Base-by-base conservation (phyloP, 352 stramenopile genomes). In the Phytophthora pistaciae region DNA sequence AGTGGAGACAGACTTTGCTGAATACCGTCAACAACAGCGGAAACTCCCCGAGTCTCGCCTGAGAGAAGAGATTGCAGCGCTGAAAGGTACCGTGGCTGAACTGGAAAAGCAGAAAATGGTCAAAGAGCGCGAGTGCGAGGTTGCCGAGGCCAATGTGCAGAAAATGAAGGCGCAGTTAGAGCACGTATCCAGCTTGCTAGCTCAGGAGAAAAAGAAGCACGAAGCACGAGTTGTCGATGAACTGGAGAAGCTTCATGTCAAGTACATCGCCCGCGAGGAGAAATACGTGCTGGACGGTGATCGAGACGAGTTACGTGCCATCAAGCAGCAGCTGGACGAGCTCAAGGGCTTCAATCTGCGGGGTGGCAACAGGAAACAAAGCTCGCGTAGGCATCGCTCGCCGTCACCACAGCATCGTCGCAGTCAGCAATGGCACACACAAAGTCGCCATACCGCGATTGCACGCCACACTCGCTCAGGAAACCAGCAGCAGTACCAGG, bases 261-360 rank as follows among this genome's bases (percentile, higher is more conserved):
- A 94, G 50, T 95, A 94, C 33, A 79, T 92, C 14, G 89, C 87
- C 20, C 81, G 86, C 3, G 89, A 96, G 62, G 89, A 96, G 59
- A 88, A 83, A 42, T 94, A 88, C 56, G 86, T 94, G 7, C 64
- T 96, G 21, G 86, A 94, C 29, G 87, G 88, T 9, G 88, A 96
- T 49, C 84, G 89, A 59, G 84, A 94, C 46, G 89, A 96, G 57
- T 70, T 96, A 18, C 76, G 83, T 44, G 86, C 84, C 14, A 96
- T 96, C 66, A 96, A 95, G 67, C 83, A 90, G 56, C 89, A 96
- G 56, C 69, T 96, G 9, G 86, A 96, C 29, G 75, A 92, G 27
- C 69, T 96, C 6, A 86, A 87, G 14, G 75, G 87, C 13, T 63
- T 93, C 29, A 79, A 83, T 11, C 38, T 87, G 4, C 68, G 67